phyloP scores from a whole-genome alignment of 805 yeast species.

The Scheffersomyces coipomensis region DNA sequence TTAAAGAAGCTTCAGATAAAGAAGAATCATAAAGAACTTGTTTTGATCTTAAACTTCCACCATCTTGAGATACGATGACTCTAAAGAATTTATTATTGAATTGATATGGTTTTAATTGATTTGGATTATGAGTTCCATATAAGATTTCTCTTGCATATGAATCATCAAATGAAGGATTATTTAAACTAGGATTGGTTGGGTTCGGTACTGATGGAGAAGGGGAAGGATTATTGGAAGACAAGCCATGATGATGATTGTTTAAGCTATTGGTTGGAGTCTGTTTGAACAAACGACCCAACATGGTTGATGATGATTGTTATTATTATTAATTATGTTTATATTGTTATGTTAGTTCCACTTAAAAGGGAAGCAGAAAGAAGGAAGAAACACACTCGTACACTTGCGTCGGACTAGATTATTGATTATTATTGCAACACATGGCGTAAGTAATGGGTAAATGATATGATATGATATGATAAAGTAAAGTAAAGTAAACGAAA shows the following conservation, averaged over 20 bases:
- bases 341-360: too few species aligned
- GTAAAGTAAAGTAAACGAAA: too few species aligned
- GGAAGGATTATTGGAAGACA: constrained; percentile 2
- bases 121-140: constrained; percentile 39
- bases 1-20: neutral
- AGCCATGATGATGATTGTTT: constrained; percentile 2
- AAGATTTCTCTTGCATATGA: constrained; percentile 43
- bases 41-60: constrained; percentile 44
- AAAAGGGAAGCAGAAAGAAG: too few species aligned
- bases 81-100: constrained; percentile 35
- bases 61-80: constrained; percentile 50
- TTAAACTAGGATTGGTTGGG: neutral
- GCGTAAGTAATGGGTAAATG: too few species aligned
- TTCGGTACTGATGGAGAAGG: constrained; percentile 3
- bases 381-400: too few species aligned
- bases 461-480: too few species aligned
- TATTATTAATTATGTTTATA: neutral
- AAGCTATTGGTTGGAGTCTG: constrained; percentile 14
- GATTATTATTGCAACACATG: too few species aligned
- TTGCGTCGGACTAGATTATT: too few species aligned
- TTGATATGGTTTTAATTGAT: constrained; percentile 23
- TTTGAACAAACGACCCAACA: constrained; percentile 38
- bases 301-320: constrained; percentile 6
- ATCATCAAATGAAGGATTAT: constrained; percentile 37
- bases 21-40: constrained; percentile 48